phyloP scores from a whole-genome alignment of 2,329 filamentous ascomycete species.

The Bipolaris bicolor region DNA sequence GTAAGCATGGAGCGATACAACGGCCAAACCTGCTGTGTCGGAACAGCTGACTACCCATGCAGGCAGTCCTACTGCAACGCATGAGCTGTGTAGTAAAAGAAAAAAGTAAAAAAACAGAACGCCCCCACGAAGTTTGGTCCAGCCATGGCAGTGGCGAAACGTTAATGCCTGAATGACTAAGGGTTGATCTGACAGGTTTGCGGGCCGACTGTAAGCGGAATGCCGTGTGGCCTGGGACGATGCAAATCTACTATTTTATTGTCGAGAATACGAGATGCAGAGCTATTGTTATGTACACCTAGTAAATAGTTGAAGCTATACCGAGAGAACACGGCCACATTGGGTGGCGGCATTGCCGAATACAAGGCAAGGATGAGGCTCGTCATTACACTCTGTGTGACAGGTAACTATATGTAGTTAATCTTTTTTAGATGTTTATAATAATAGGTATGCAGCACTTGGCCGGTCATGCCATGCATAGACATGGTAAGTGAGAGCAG shows the following conservation, averaged over 20 bases:
- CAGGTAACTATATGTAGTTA: too few relatives aligned
- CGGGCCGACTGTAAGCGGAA: constrained; percentile 28
- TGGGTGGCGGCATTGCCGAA: too few relatives aligned
- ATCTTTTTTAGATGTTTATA: too few relatives aligned
- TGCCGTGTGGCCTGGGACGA: constrained; percentile 11
- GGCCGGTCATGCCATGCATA: too few relatives aligned
- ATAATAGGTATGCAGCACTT: too few relatives aligned
- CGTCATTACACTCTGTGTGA: too few relatives aligned
- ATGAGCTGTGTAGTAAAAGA: constrained; percentile 18
- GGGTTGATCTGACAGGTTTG: background rate
- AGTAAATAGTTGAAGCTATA: background rate
- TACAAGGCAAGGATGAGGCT: too few relatives aligned
- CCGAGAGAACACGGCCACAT: too few relatives aligned
- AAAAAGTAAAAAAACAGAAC: constrained; percentile 23
- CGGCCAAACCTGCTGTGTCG: constrained; percentile 11
- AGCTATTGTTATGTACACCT: constrained; percentile 2
- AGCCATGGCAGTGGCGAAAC: constrained; percentile 31
- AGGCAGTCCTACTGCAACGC: constrained; percentile 8
- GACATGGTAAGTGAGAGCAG: too few relatives aligned
- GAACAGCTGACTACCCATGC: constrained; percentile 5
- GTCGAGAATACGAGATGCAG: constrained; percentile 9
- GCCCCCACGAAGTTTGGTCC: constrained; percentile 27
- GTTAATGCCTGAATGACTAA: constrained; percentile 16
- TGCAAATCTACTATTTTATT: too few relatives aligned
- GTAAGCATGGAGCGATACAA: background rate